Percentiles rank a stretch among this genome's conserved stretches.
These are phyloP conservation scores for Nidularia pulvinata DNA, from an alignment of 768 basidiomycete species.

Conservation along the genomic window DNA sequence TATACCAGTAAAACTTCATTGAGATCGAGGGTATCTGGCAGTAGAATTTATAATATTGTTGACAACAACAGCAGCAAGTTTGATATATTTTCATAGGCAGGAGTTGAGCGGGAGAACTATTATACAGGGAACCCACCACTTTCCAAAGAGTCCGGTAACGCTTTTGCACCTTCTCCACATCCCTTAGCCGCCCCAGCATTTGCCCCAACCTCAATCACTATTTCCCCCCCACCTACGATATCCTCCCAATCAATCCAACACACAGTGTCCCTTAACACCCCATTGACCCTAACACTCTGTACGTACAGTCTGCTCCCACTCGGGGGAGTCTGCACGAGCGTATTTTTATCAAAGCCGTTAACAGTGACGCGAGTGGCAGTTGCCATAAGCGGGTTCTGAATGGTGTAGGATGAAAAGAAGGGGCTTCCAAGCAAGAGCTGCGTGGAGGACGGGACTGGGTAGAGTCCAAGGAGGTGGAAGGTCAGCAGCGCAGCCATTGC, in stretches of 20 bases:
- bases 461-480: constrained; percentile 50
- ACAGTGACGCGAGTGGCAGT: constrained; percentile 41
- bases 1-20: no score
- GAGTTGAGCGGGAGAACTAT: no score
- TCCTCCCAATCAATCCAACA: constrained; percentile 47
- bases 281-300: constrained; percentile 41
- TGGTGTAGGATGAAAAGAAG: constrained; percentile 41
- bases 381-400: constrained; percentile 33
- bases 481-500: constrained; percentile 50
- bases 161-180: constrained; percentile 28
- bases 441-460: constrained; percentile 43
- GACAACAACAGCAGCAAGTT: no score
- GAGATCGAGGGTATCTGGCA: no score
- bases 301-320: constrained; percentile 39
- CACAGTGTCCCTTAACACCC: constrained; percentile 26
- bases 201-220: constrained; percentile 41
- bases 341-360: constrained; percentile 33
- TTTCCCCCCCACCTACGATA: constrained; percentile 38
- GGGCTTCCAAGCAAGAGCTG: constrained; percentile 50
- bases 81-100: no score
- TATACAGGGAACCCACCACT: constrained; percentile 30
- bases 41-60: no score
- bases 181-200: constrained; percentile 36
- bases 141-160: constrained; percentile 37
- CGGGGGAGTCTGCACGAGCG: constrained; percentile 33